Evolutionary conservation across 345 rosid genomes (phyloP).

Genomic region (Arabidopsis suecica): DNA sequence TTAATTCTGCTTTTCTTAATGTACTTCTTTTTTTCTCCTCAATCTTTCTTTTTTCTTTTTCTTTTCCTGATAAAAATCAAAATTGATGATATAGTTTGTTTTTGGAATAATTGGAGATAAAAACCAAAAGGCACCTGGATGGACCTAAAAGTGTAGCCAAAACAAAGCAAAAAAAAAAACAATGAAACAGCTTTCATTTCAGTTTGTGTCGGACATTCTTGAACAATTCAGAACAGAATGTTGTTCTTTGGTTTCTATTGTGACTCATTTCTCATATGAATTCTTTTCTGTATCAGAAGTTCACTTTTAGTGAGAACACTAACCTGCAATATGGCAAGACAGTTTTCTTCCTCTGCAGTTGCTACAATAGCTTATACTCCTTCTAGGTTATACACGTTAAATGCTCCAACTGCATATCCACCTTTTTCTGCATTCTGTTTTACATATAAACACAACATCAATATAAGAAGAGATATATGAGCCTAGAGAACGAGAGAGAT

Average conservation of each 20-base stretch:
- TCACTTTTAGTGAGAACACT: slow-evolving; percentile 27
- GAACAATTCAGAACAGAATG: not conserved
- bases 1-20: slow-evolving; percentile 79
- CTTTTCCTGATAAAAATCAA: too few species aligned
- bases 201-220: not conserved
- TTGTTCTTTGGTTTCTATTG: not conserved
- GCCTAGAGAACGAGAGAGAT: slow-evolving; percentile 1
- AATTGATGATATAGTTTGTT: too few species aligned
- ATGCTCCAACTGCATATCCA: slow-evolving; percentile 95
- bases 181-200: not conserved
- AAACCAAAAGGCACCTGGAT: slow-evolving; percentile 69
- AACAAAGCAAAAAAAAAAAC: not conserved
- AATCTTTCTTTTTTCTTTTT: too few species aligned
- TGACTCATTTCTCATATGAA: slow-evolving; percentile 22
- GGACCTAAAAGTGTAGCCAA: slow-evolving; percentile 61
- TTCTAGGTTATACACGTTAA: slow-evolving; percentile 94
- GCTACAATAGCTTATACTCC: slow-evolving; percentile 93
- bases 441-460: slow-evolving; percentile 41
- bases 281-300: slow-evolving; percentile 2
- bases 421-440: slow-evolving; percentile 86
- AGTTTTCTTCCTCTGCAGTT: slow-evolving; percentile 92
- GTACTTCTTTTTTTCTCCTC: slow-evolving; percentile 38
- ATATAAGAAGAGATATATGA: slow-evolving; percentile 22
- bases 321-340: slow-evolving; percentile 98
- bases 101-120: too few species aligned